These are phyloP conservation scores for Boletus sensibilis DNA, from an alignment of 768 basidiomycete species.

Conservation along the genomic window DNA sequence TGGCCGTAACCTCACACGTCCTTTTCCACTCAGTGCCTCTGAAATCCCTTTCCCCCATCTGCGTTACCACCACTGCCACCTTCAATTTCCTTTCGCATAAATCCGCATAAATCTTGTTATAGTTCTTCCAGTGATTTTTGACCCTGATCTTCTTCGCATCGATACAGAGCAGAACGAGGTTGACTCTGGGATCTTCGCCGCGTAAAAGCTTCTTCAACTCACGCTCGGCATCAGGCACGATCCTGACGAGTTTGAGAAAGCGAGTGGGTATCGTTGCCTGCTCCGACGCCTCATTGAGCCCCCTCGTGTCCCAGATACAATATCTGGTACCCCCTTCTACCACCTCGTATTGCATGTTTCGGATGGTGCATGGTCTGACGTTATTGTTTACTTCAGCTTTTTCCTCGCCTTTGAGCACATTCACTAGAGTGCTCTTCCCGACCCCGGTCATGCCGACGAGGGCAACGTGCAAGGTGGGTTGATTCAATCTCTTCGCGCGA, in stretches of 20 bases:
- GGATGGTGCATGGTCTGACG: conserved; percentile 22
- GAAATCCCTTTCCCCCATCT: conserved; percentile 9
- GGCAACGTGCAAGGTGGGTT: conserved; percentile 15
- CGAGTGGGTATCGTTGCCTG: not conserved
- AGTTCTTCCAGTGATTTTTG: conserved; percentile 20
- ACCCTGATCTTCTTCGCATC: conserved; percentile 19
- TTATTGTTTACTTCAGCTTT: conserved; percentile 16
- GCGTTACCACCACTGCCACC: conserved; percentile 22
- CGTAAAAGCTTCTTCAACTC: conserved; percentile 19
- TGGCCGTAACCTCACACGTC: conserved; percentile 12
- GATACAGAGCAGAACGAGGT: conserved; percentile 24
- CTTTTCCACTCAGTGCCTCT: conserved; percentile 14
- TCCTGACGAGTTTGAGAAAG: not conserved
- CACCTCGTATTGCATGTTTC: conserved; percentile 7
- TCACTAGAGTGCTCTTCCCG: conserved; percentile 30
- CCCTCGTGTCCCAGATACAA: conserved; percentile 27
- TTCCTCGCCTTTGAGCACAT: conserved; percentile 19
- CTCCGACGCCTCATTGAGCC: conserved; percentile 22
- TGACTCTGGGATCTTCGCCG: conserved; percentile 7
- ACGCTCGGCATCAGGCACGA: conserved; percentile 14
- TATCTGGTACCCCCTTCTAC: conserved; percentile 4
- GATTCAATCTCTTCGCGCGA: not conserved
- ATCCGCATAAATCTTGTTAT: conserved; percentile 15
- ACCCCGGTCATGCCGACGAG: conserved; percentile 25
- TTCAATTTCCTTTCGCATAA: conserved; percentile 11